Percentiles rank a stretch among this genome's conserved stretches.
These are phyloP conservation scores for Epichloe coenophiala DNA, from an alignment of 2,329 filamentous ascomycete genomes.

Conservation along the genomic window DNA sequence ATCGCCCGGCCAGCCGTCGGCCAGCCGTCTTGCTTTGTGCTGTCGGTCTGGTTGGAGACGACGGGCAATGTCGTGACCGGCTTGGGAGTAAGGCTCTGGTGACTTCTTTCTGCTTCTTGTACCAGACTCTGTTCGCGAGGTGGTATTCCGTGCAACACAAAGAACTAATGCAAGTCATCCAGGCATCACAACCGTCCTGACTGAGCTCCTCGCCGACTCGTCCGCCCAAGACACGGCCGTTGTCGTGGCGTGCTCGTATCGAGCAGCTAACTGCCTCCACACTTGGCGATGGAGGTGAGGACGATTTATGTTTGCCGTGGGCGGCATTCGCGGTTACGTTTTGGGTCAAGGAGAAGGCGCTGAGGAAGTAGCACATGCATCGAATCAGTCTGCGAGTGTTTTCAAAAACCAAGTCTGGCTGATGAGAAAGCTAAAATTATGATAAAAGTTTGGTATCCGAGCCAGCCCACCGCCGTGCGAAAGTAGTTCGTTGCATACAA, in stretches of 20 bases:
- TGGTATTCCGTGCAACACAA: no score
- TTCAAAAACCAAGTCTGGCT: no score
- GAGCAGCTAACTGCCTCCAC: conserved; percentile 49
- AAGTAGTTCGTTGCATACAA: no score
- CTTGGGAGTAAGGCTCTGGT: conserved; percentile 24
- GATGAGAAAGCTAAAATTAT: no score
- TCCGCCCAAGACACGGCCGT: conserved; percentile 54
- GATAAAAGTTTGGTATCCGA: not conserved
- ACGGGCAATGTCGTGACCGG: conserved; percentile 40
- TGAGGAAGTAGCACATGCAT: conserved; percentile 22
- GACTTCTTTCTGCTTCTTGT: conserved; percentile 6
- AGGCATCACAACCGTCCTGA: conserved; percentile 58
- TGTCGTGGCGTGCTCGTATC: conserved; percentile 64
- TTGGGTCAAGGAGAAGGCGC: conserved; percentile 44
- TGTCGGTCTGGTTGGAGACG: no score
- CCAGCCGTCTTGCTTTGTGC: no score
- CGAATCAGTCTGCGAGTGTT: no score
- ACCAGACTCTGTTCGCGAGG: no score
- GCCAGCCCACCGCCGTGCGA: no score
- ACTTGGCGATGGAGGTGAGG: conserved; percentile 44
- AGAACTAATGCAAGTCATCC: conserved; percentile 8
- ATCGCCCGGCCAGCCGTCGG: no score
- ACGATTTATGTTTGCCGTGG: conserved; percentile 43
- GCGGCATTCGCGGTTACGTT: conserved; percentile 26
- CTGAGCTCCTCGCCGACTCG: conserved; percentile 59